Percentiles rank a stretch among this genome's conserved stretches.
These are phyloP conservation scores for Cystobasidium slooffiae DNA, from an alignment of 1,284 basidiomycete genomes.

Conservation along the genomic window DNA sequence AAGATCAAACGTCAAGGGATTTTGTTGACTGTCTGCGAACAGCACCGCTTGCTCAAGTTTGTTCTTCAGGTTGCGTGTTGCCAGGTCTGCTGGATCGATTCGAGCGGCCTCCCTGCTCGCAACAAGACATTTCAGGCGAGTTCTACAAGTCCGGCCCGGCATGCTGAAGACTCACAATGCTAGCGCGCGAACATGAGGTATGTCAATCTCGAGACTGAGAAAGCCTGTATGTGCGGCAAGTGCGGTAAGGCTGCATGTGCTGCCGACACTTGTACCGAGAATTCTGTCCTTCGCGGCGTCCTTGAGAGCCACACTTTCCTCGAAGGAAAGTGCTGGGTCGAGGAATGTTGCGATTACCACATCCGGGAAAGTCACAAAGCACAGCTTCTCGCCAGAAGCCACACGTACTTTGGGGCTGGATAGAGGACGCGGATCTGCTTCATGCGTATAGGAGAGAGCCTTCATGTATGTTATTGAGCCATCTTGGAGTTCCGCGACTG, in stretches of 20 bases:
- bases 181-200: neutral
- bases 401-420: conserved; percentile 54
- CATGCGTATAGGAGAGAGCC: conserved; percentile 54
- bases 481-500: conserved; percentile 46
- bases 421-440: conserved; percentile 57
- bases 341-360: conserved; percentile 56
- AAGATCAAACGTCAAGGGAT: conserved; percentile 82
- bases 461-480: conserved; percentile 52
- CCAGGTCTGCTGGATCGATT: conserved; percentile 50
- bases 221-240: conserved; percentile 32
- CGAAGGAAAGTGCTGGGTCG: conserved; percentile 48
- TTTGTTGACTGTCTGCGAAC: conserved; percentile 72
- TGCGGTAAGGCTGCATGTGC: conserved; percentile 36
- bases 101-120: conserved; percentile 36
- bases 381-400: conserved; percentile 52
- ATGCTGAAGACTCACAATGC: conserved; percentile 46
- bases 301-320: conserved; percentile 56
- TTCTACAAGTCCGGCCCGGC: neutral
- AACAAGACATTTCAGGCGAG: neutral
- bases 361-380: conserved; percentile 58
- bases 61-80: conserved; percentile 68
- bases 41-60: conserved; percentile 86
- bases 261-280: conserved; percentile 52
- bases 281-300: conserved; percentile 54
- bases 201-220: conserved; percentile 15